Evolutionary conservation across 140 eudicot genomes (phyloP), one percentile per base, ranked within the genome.

Genomic region (Artemisia princeps): DNA sequence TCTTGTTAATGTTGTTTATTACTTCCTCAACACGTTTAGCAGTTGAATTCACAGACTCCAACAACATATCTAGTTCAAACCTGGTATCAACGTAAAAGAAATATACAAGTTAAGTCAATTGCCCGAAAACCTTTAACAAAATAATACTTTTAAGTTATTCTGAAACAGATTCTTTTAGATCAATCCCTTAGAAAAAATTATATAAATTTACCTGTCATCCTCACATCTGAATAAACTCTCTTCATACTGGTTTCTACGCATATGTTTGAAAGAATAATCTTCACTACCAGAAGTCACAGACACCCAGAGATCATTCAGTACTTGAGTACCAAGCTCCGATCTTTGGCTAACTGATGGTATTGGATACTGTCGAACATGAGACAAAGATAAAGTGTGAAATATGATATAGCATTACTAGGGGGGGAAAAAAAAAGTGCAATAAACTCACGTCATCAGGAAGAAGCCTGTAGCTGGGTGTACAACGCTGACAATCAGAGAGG

Each of bases 251-350:
- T 94, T 94, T 86, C 95, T 80, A 55, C 99, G 94, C 99, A 94
- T 94, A 77, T 94, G 99, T 64, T 86, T 94, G 65, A 94, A 94
- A 10, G 99, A 94, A 84, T 94, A 94, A 69, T 94, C 99, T 76
- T 94, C 99, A 73, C 99, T 94, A 44, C 99, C 99, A 57, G 96
- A 89, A 20, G 99, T 94, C 69, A 94, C 99, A 64, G 99, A 94
- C 19, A 94, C 99, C 99, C 99, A 94, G 45, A 82, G 76, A 72
- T 94, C 99, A 71, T 94, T 94, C 67, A 94, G 61, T 14, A 94
- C 97, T 72, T 89, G 86, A n/a, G 84, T 80, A 53, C 97, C 99
- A 67, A 88, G 87, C 65, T 89, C 96, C 12, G 99, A 86, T 70
- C 94, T 83, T 70, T 89, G 95, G 76, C 99, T 89, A 64, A 89